Conservation (phyloP, 805 yeast species). For the Kuraishia capsulata region DNA sequence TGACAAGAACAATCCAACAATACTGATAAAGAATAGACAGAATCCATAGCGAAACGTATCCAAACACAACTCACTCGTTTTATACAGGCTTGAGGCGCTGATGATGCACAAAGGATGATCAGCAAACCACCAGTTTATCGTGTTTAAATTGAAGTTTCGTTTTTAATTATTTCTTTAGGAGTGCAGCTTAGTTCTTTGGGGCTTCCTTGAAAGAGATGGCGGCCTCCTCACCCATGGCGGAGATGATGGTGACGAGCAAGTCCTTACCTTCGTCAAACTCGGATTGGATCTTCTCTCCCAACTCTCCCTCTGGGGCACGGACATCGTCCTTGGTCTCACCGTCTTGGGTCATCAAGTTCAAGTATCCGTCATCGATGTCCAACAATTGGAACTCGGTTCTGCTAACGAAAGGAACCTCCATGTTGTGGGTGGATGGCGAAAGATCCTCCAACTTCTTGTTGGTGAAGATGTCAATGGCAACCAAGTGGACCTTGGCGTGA, state of each 20-base stretch:
- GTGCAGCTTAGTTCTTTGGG: no score
- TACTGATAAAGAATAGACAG: no score
- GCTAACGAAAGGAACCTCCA: slow-evolving; percentile 97
- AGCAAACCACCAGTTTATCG: no score
- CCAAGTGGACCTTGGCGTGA: slow-evolving; percentile 99
- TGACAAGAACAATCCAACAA: no score
- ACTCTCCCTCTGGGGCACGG: slow-evolving; percentile 95
- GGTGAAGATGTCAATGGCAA: slow-evolving; percentile 98
- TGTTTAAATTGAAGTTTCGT: no score
- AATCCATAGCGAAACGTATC: no score
- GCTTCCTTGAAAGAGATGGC: slow-evolving; percentile 98
- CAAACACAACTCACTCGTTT: no score
- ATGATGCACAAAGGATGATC: no score
- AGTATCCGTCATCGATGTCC: slow-evolving; percentile 97
- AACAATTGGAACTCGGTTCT: slow-evolving; percentile 96
- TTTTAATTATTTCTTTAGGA: no score
- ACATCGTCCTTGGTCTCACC: slow-evolving; percentile 99
- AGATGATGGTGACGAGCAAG: slow-evolving; percentile 88
- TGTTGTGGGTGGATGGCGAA: slow-evolving; percentile 99
- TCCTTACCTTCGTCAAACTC: slow-evolving; percentile 99
- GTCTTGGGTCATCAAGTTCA: slow-evolving; percentile 90
- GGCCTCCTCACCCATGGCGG: slow-evolving; percentile 99
- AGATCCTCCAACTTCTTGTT: slow-evolving; percentile 99
- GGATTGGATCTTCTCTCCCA: slow-evolving; percentile 86
- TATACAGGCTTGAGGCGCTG: no score